Conservation (phyloP, 106 monocot species). For the Allium cepa region DNA sequence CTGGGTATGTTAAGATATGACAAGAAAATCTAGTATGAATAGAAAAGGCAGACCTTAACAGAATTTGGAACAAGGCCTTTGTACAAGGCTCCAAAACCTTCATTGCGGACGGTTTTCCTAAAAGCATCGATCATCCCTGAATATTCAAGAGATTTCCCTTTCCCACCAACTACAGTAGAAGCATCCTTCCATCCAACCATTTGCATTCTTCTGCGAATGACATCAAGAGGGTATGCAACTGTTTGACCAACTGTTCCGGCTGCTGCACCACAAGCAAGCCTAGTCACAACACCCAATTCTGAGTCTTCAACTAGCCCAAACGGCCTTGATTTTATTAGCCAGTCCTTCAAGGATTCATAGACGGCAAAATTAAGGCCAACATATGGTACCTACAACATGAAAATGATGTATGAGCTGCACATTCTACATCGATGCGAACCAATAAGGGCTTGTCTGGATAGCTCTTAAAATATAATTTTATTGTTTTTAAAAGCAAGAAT, state of each 20-base stretch:
- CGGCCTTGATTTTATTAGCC: slow-evolving; percentile 50
- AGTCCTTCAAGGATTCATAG: slow-evolving; percentile 84
- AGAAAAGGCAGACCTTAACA: slow-evolving; percentile 50
- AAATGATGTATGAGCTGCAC: slow-evolving; percentile 5
- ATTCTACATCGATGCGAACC: no score
- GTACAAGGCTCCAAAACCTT: slow-evolving; percentile 81
- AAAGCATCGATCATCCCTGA: slow-evolving; percentile 90
- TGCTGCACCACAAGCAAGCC: slow-evolving; percentile 74
- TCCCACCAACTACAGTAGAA: slow-evolving; percentile 41
- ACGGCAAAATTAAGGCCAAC: slow-evolving; percentile 85
- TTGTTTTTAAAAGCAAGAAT: no score
- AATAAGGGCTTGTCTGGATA: no score
- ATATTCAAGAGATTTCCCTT: slow-evolving; percentile 51
- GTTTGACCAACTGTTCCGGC: slow-evolving; percentile 85
- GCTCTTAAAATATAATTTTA: no score
- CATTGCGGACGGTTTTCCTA: slow-evolving; percentile 65
- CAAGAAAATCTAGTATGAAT: not conserved
- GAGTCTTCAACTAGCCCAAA: slow-evolving; percentile 45
- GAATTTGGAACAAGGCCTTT: slow-evolving; percentile 47
- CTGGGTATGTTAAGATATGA: not conserved
- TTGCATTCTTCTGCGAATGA: slow-evolving; percentile 83
- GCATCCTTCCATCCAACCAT: slow-evolving; percentile 93
- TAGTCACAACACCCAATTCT: slow-evolving; percentile 46
- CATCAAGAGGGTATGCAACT: slow-evolving; percentile 87
- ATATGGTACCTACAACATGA: slow-evolving; percentile 59